Evolutionary conservation across 257 asterid species (phyloP).

Genomic region (Catharanthus roseus): DNA sequence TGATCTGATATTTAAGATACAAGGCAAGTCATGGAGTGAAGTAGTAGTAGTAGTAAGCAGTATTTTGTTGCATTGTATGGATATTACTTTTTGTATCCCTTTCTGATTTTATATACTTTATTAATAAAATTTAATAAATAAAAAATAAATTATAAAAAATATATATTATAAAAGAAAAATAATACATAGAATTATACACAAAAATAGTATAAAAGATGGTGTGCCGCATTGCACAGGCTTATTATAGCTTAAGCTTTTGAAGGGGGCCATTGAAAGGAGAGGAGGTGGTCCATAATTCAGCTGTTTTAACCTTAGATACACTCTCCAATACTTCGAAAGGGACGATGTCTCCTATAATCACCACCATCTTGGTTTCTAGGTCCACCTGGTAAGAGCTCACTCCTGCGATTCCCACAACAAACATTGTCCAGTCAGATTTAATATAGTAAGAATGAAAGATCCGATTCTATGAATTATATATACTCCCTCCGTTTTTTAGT

Average conservation of each 20-base stretch:
- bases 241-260: neutral
- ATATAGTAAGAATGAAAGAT: no score
- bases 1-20: neutral
- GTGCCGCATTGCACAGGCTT: no score
- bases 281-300: slow-evolving; percentile 47
- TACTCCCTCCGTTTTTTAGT: no score
- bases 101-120: no score
- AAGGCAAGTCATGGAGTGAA: neutral
- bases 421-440: no score
- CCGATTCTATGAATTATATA: no score
- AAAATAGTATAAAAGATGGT: no score
- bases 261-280: neutral
- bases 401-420: slow-evolving; percentile 38
- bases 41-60: neutral
- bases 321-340: slow-evolving; percentile 83
- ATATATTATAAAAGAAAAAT: no score
- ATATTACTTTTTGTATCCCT: no score
- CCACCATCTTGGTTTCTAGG: slow-evolving; percentile 80
- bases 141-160: no score
- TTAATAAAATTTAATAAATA: no score
- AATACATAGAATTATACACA: no score
- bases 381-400: slow-evolving; percentile 71
- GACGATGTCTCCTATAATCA: slow-evolving; percentile 67
- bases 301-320: slow-evolving; percentile 71
- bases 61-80: neutral